Conservation (phyloP, 352 stramenopile genomes). For the Globisporangium irregulare region DNA sequence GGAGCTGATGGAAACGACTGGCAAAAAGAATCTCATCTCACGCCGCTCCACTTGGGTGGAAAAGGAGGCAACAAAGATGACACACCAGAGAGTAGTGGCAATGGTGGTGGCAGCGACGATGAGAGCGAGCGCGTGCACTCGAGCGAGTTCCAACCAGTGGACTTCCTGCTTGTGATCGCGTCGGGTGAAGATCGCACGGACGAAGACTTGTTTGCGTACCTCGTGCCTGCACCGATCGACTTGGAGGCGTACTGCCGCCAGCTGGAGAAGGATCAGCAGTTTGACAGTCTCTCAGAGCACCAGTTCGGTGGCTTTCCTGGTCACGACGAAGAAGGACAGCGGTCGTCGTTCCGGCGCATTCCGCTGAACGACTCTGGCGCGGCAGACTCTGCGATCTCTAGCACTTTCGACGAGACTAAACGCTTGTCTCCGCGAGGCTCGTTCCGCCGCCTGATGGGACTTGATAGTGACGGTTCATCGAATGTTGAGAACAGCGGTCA, state of each 20-base stretch:
- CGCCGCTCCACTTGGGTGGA: conserved; percentile 15
- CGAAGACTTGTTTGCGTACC: conserved; percentile 77
- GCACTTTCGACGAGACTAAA: conserved; percentile 22
- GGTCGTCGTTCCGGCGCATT: conserved; percentile 3
- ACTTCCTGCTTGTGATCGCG: conserved; percentile 84
- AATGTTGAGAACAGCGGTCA: background rate
- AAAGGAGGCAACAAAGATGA: background rate
- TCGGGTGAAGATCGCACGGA: conserved; percentile 81
- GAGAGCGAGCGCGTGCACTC: background rate
- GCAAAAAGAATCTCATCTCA: conserved; percentile 11
- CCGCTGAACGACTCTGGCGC: conserved; percentile 24
- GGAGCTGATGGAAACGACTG: conserved; percentile 7
- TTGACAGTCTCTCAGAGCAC: background rate
- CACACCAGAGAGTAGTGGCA: background rate
- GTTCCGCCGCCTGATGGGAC: conserved; percentile 43
- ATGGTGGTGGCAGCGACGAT: background rate
- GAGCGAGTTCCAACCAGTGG: conserved; percentile 32
- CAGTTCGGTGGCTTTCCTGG: conserved; percentile 2
- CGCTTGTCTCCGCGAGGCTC: conserved; percentile 42
- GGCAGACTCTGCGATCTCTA: conserved; percentile 19
- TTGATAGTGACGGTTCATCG: conserved; percentile 24
- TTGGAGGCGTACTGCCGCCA: conserved; percentile 76
- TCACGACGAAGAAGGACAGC: conserved; percentile 3
- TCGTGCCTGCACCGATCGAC: conserved; percentile 80
- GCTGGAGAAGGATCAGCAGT: conserved; percentile 56